These are phyloP conservation scores for Ilyonectria destructans DNA, from an alignment of 2,329 filamentous ascomycete species.

Conservation along the genomic window DNA sequence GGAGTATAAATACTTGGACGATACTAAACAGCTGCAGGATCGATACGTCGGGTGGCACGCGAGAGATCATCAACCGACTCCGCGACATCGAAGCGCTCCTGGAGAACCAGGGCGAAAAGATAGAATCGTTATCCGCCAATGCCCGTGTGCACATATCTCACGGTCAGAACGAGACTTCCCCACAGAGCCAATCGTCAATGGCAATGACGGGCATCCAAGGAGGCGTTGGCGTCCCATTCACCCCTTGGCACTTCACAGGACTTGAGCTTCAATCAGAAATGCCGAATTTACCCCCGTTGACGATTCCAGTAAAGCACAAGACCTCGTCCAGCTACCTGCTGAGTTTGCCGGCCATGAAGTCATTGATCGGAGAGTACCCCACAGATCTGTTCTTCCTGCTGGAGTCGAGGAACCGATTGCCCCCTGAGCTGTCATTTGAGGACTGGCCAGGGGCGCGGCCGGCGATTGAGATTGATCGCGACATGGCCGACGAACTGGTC, in stretches of 20 bases:
- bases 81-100: slow-evolving; percentile 49
- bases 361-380: slow-evolving; percentile 51
- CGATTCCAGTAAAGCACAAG: slow-evolving; percentile 50
- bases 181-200: slow-evolving; percentile 36
- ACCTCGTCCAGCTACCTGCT: slow-evolving; percentile 51
- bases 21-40: slow-evolving; percentile 37
- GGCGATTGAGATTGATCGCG: slow-evolving; percentile 24
- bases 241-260: slow-evolving; percentile 15
- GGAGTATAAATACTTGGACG: neutral
- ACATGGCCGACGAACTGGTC: slow-evolving; percentile 46
- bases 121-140: slow-evolving; percentile 33
- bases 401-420: slow-evolving; percentile 46
- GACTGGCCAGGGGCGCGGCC: slow-evolving; percentile 20
- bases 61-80: slow-evolving; percentile 49
- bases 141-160: neutral
- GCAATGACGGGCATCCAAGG: slow-evolving; percentile 26
- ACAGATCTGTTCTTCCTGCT: slow-evolving; percentile 49
- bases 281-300: slow-evolving; percentile 44
- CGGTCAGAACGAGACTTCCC: slow-evolving; percentile 29
- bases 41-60: slow-evolving; percentile 49
- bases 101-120: slow-evolving; percentile 38
- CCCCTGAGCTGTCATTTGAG: slow-evolving; percentile 43
- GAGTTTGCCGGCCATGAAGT: slow-evolving; percentile 47
- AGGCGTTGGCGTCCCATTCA: slow-evolving; percentile 15
- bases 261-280: slow-evolving; percentile 25